Evolutionary conservation across 2,329 filamentous ascomycete genomes (phyloP), one percentile per base, ranked within the genome.

Genomic region (Phaeoacremonium minimum): DNA sequence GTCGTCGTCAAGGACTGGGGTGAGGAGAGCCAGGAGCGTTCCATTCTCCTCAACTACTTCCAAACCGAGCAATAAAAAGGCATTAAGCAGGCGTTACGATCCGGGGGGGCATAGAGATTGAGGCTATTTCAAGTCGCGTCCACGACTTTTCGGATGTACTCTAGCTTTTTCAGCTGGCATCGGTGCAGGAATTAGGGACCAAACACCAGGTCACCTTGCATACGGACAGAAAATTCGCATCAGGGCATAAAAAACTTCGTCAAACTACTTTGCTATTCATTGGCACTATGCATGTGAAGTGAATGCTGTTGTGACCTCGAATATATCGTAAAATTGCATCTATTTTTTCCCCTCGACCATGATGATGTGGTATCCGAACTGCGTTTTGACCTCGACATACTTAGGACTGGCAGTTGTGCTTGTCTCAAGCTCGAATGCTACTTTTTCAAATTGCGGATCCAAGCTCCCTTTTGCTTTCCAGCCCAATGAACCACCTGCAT

Each of bases 21-120:
- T 81, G 93, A 97, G 83, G 93, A 98, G 80, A 94, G 87, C 55
- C 90, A 95, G 77, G 93, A 98, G 83, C 90, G 93, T 66, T 88
- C 84, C 63, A 89, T 97, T 73, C 87, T 98, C 67, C 88, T 98
- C 71, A 95, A 98, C 85, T 98, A 98, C 87, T 97, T 98, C 90
- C 87, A 95, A 79, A 95, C 89, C 67, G 78, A 82, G 69, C 78
- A 82, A 67, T 83, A 82, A 73, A 60, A 40, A 42, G 36, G 44
- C 37, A 47, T 38, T 42, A 37, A 41, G 37, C 49, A 44, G 60
- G 61, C 58, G 56, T 60, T 50, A 47, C 41, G 41, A 46, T 41
- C 32, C 34, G 43, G 35, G 40, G 35, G 41, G 50, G 53, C 53
- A 61, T 65, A 65, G 64, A 67, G 55, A 50, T 52, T 52, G 54